A percentile compares a stretch with the other conserved stretches of the same genome.
phyloP scores from a whole-genome alignment of 768 basidiomycete genomes.

The Russula brevipes region DNA sequence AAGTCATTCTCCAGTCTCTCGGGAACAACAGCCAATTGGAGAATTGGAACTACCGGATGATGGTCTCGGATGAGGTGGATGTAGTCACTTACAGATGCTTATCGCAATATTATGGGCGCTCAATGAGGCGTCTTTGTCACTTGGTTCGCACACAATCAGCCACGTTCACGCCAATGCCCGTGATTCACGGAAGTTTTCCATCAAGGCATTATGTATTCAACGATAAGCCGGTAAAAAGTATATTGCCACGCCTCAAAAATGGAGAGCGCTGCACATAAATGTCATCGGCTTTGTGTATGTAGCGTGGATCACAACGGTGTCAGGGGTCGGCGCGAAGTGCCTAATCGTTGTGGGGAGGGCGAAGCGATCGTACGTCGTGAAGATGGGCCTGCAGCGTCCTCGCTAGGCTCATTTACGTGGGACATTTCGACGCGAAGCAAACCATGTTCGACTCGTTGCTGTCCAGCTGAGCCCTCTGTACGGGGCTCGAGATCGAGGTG shows the following conservation, averaged over 20 bases:
- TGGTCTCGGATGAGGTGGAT: not conserved
- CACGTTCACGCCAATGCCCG: not conserved
- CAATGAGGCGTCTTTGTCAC: not conserved
- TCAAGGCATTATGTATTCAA: not conserved
- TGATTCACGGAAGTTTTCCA: conserved; percentile 1
- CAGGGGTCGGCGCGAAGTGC: not conserved
- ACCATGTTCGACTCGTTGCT: conserved; percentile 10
- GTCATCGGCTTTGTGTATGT: not conserved
- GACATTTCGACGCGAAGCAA: conserved; percentile 4
- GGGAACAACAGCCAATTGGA: not conserved
- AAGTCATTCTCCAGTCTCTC: not conserved
- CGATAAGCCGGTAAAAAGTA: not conserved
- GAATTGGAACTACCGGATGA: not conserved
- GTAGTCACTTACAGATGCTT: not conserved
- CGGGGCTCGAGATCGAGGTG: conserved; percentile 16
- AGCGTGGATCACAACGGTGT: not conserved
- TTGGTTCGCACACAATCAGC: conserved; percentile 8
- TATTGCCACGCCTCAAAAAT: not conserved
- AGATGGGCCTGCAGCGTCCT: conserved; percentile 6
- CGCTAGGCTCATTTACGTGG: not conserved
- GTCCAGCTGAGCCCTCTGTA: conserved; percentile 8
- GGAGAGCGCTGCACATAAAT: not conserved
- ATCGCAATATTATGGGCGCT: conserved; percentile 14
- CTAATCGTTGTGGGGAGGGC: conserved; percentile 5
- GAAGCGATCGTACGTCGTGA: conserved; percentile 13